Percentiles rank a stretch among this genome's conserved stretches.
Evolutionary conservation across 2,329 filamentous ascomycete genomes (phyloP).

Genomic region (Pseudogymnoascus sp.): DNA sequence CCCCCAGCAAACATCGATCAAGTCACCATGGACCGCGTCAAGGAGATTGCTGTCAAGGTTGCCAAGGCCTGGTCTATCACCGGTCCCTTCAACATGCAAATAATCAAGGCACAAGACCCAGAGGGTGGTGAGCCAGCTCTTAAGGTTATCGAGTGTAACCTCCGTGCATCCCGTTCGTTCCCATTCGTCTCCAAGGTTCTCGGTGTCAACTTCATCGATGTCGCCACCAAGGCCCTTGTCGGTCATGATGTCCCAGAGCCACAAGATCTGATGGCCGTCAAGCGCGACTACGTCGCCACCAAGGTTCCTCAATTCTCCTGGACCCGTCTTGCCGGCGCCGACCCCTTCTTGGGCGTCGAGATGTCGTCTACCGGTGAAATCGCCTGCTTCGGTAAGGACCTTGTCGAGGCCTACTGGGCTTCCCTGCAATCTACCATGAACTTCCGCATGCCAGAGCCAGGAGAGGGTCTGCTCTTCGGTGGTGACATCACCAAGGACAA

Average conservation of each 20-base stretch:
- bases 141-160: constrained; percentile 97
- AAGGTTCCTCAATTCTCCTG: constrained; percentile 99
- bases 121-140: constrained; percentile 67
- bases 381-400: constrained; percentile 94
- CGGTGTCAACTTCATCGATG: constrained; percentile 92
- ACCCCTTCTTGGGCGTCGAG: constrained; percentile 95
- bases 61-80: constrained; percentile 96
- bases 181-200: constrained; percentile 97
- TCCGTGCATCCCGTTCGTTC: constrained; percentile 94
- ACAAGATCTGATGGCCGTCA: constrained; percentile 76
- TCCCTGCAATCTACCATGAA: constrained; percentile 97
- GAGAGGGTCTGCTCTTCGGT: constrained; percentile 90
- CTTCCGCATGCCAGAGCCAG: constrained; percentile 91
- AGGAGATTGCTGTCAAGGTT: constrained; percentile 93
- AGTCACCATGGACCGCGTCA: constrained; percentile 72
- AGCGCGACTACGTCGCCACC: constrained; percentile 88
- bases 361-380: constrained; percentile 97
- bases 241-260: constrained; percentile 77
- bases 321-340: constrained; percentile 93
- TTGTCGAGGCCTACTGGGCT: constrained; percentile 96
- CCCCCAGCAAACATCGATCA: constrained; percentile 75
- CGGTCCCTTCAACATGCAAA: constrained; percentile 99
- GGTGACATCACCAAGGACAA: constrained; percentile 62
- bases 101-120: constrained; percentile 81
- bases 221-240: constrained; percentile 85